Percentiles rank a stretch among this genome's conserved stretches.
Evolutionary conservation across 768 basidiomycete genomes (phyloP).

Genomic region (Sistotremastrum niveocremeum): DNA sequence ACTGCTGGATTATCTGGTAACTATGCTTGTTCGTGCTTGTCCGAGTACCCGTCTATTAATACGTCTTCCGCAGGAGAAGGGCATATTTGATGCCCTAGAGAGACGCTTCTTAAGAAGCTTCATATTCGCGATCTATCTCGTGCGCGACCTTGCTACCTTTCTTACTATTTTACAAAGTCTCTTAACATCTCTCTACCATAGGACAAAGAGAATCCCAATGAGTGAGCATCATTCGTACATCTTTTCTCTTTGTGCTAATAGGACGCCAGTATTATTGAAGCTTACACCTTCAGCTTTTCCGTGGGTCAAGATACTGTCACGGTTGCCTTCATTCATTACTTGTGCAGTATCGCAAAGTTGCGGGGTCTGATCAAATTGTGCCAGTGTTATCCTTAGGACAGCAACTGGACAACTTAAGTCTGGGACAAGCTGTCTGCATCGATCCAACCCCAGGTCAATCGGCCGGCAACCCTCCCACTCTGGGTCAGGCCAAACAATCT

Average conservation of each 20-base stretch:
- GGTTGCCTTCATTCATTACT: background rate
- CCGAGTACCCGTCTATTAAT: no score
- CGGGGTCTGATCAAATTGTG: conserved; percentile 43
- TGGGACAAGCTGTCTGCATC: conserved; percentile 17
- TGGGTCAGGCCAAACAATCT: conserved; percentile 71
- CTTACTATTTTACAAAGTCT: conserved; percentile 6
- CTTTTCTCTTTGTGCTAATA: conserved; percentile 3
- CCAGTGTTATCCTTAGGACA: conserved; percentile 68
- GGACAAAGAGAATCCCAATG: conserved; percentile 78
- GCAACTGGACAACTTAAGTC: conserved; percentile 36
- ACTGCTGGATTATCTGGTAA: conserved; percentile 67
- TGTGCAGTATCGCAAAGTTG: conserved; percentile 50
- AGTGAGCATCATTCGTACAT: conserved; percentile 30
- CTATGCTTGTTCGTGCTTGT: conserved; percentile 12
- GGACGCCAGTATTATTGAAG: conserved; percentile 57
- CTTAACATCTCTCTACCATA: conserved; percentile 15
- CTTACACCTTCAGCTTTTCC: conserved; percentile 68
- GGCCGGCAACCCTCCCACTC: conserved; percentile 51
- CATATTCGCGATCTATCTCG: conserved; percentile 76
- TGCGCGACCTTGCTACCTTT: conserved; percentile 20
- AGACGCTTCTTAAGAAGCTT: conserved; percentile 77
- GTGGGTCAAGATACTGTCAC: background rate
- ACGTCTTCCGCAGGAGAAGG: conserved; percentile 47
- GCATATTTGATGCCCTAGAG: conserved; percentile 76
- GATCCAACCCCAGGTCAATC: conserved; percentile 34